These are phyloP conservation scores for Penicillium diatomitis DNA, from an alignment of 495 filamentous ascomycete species.

Conservation along the genomic window DNA sequence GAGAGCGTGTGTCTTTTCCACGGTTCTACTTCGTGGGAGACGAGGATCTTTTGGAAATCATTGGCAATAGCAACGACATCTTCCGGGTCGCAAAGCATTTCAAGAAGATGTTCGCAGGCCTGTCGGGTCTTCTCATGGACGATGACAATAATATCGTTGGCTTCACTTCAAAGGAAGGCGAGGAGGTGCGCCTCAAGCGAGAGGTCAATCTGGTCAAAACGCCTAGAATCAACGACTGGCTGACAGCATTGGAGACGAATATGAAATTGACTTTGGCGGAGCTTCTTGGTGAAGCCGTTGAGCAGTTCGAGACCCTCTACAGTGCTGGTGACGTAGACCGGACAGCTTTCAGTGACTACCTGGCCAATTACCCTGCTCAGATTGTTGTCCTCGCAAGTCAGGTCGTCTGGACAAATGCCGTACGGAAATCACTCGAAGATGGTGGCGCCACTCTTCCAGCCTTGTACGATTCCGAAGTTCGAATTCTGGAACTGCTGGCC, in stretches of 20 bases:
- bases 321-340: constrained; percentile 53
- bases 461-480: constrained; percentile 67
- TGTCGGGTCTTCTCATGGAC: constrained; percentile 83
- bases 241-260: constrained; percentile 77
- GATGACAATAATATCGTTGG: constrained; percentile 82
- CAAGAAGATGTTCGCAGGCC: constrained; percentile 98
- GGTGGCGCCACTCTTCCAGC: constrained; percentile 57
- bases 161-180: constrained; percentile 92
- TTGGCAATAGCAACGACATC: constrained; percentile 97
- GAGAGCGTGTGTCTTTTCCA: constrained; percentile 92
- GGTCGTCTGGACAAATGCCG: constrained; percentile 80
- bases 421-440: constrained; percentile 62
- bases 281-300: constrained; percentile 74
- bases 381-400: constrained; percentile 95
- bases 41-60: constrained; percentile 98
- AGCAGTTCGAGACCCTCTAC: constrained; percentile 62
- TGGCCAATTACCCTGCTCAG: constrained; percentile 77
- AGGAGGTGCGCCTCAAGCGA: constrained; percentile 77
- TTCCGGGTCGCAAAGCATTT: constrained; percentile 94
- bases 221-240: constrained; percentile 96
- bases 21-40: constrained; percentile 99
- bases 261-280: constrained; percentile 95
- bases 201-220: constrained; percentile 87
- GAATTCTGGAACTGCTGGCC: constrained; percentile 73
- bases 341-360: constrained; percentile 62